Evolutionary conservation across 169 alveolate genomes (phyloP).

Genomic region (Plasmodium coatneyi): DNA sequence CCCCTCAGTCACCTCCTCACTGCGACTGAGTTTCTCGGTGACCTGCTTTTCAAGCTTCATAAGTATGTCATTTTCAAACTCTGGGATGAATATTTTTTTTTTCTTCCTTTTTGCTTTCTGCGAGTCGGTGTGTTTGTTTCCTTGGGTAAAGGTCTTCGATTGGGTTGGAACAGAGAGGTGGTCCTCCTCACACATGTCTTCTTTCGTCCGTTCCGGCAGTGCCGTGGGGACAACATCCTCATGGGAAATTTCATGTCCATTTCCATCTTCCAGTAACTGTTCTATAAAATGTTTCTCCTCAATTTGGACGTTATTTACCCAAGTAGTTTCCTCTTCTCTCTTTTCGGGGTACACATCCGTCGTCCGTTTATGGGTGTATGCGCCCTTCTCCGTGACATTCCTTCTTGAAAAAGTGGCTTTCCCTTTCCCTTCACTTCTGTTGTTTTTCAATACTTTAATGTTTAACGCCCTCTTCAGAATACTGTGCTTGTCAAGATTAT

Average conservation of each 20-base stretch:
- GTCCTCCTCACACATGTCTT: background rate
- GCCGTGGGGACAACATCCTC: background rate
- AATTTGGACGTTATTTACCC: background rate
- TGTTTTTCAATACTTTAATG: background rate
- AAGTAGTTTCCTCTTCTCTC: background rate
- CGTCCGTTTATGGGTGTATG: background rate
- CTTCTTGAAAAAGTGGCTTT: background rate
- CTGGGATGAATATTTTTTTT: conserved; percentile 15
- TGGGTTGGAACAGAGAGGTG: background rate
- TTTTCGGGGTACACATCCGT: background rate
- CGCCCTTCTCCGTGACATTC: background rate
- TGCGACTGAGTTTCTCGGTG: background rate
- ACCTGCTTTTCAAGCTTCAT: conserved; percentile 35
- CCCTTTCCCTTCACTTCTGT: conserved; percentile 4
- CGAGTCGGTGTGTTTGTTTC: background rate
- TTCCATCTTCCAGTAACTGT: conserved; percentile 3
- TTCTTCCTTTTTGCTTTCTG: background rate
- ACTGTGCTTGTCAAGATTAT: conserved; percentile 17
- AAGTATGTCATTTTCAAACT: conserved; percentile 39
- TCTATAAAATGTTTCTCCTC: conserved; percentile 25
- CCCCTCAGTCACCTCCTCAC: background rate
- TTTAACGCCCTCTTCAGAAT: conserved; percentile 54
- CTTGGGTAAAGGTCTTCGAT: background rate
- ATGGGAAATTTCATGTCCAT: background rate
- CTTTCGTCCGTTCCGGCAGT: background rate